Evolutionary conservation across 805 yeast genomes (phyloP), one percentile per base, ranked within the genome.

Genomic region (Grigorovia jiainica): DNA sequence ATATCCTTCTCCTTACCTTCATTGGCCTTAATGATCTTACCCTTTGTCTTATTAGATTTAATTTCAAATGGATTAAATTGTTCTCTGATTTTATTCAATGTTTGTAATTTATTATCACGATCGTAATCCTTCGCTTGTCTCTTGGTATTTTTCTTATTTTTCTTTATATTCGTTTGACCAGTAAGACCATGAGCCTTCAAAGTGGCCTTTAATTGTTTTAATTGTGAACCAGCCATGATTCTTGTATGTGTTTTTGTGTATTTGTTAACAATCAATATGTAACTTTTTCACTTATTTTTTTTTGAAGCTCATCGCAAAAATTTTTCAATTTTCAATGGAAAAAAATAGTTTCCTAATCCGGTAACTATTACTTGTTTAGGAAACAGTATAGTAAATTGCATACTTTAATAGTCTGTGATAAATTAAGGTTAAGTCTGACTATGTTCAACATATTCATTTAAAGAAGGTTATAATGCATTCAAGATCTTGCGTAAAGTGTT

Each of bases 51-150:
- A 45, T 79, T 80, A 37, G 76, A 70, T 52, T 86, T 83, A 34
- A 77, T 71, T 54, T 89, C 97, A 63, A 92, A 92, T 15, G 94
- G 92, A 62, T 86, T 90, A 70, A 89, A 87, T 52, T 89, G 82
- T 40, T 76, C 78, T 54, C 97, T 73, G 47, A 90, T 84, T 40
- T 71, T 70, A 7, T 64, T 59, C 13, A 86, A 66, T 9, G 74
- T 68, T 35, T 69, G 62, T 36, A 73, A 75, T 46, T 73, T 77
- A 53, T 83, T 90, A 51, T 82, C 82, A 53, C 83, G 71, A 54
- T 84, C 75, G 39, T 79, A 73, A 49, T 81, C 86, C 32, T 76
- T 71, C 23, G 87, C 79, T 31, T 68, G 66, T 57, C 72, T 71
- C 54, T 68, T 71, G 8, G 67, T 50, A 33, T 60, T 60, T 40